Percentiles rank a stretch among this genome's conserved stretches.
phyloP scores from a whole-genome alignment of 306 rosid genomes.

The Glycine latifolia region DNA sequence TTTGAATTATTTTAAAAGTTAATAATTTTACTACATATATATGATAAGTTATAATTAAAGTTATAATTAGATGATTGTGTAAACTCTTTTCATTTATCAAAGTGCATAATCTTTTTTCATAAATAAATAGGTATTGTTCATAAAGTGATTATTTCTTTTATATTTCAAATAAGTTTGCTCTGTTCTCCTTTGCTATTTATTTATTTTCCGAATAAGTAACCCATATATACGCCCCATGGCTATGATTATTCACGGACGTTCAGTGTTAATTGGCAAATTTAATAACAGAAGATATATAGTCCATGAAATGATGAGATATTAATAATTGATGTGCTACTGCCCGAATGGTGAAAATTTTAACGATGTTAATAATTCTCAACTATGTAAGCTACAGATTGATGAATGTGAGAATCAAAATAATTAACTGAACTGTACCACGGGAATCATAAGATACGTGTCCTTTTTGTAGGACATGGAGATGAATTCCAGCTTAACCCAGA shows the following conservation, averaged over 20 bases:
- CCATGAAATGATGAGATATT: not conserved
- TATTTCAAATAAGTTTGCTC: no score
- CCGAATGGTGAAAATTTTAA: not conserved
- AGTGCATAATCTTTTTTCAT: no score
- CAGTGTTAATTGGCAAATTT: not conserved
- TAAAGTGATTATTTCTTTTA: not conserved
- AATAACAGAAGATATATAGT: not conserved
- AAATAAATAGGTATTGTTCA: no score
- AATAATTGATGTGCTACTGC: not conserved
- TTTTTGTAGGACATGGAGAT: constrained; percentile 34
- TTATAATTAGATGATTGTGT: no score
- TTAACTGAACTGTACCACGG: not conserved
- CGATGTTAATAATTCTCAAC: not conserved
- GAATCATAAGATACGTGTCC: constrained; percentile 37
- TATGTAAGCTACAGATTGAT: not conserved
- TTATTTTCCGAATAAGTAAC: no score
- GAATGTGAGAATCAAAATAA: constrained; percentile 3
- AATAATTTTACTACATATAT: no score
- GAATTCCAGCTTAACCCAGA: constrained; percentile 32
- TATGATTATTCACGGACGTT: not conserved
- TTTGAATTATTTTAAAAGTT: no score
- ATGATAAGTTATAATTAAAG: no score
- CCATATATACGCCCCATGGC: no score
- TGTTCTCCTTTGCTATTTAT: no score
- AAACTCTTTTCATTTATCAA: no score